Evolutionary conservation across 2,329 filamentous ascomycete species (phyloP).

Genomic region (Thermochaetoides dissita): DNA sequence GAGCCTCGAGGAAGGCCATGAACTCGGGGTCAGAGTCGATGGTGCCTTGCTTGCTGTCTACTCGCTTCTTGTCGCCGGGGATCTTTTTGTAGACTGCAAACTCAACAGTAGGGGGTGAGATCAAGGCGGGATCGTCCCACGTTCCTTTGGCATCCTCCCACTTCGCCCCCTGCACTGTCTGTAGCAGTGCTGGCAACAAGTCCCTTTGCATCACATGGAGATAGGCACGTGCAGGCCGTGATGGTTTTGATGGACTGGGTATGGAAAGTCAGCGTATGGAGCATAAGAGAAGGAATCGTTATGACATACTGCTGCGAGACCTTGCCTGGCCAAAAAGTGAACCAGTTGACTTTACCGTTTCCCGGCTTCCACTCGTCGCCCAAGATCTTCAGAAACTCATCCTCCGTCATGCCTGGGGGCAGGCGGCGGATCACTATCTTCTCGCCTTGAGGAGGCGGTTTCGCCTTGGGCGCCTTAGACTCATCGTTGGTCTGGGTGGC

Average conservation of each 20-base stretch:
- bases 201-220: slow-evolving; percentile 64
- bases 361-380: slow-evolving; percentile 71
- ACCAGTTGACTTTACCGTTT: slow-evolving; percentile 76
- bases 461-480: slow-evolving; percentile 31
- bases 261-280: slow-evolving; percentile 27
- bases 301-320: slow-evolving; percentile 63
- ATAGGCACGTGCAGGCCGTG: slow-evolving; percentile 67
- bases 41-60: slow-evolving; percentile 77
- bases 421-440: slow-evolving; percentile 78
- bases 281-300: neutral
- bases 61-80: slow-evolving; percentile 57
- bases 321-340: slow-evolving; percentile 52
- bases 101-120: slow-evolving; percentile 68
- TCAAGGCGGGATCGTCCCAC: slow-evolving; percentile 53
- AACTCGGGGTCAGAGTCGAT: slow-evolving; percentile 96
- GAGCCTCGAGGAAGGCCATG: slow-evolving; percentile 75
- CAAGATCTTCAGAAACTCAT: slow-evolving; percentile 58
- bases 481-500: slow-evolving; percentile 29
- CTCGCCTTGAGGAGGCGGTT: slow-evolving; percentile 46
- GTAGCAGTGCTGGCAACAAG: slow-evolving; percentile 52
- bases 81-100: slow-evolving; percentile 74
- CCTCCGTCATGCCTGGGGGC: slow-evolving; percentile 68
- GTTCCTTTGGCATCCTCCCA: slow-evolving; percentile 78
- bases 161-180: slow-evolving; percentile 50
- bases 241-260: slow-evolving; percentile 70